Conservation (phyloP, 2,329 filamentous ascomycete genomes). For the Chrysosporium keratinophilum region DNA sequence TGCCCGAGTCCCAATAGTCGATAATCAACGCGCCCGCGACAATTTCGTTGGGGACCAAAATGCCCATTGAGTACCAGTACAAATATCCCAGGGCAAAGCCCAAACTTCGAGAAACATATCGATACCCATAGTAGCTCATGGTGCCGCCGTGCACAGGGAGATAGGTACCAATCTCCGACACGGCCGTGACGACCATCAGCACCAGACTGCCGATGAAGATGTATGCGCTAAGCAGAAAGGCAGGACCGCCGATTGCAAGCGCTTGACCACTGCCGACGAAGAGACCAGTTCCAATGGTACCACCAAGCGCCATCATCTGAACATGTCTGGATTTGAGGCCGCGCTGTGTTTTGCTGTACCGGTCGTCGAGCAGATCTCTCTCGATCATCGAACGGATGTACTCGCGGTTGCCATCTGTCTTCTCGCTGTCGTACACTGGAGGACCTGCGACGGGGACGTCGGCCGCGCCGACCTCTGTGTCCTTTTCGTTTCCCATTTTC, state of each 20-base stretch:
- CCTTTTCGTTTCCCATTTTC: constrained; percentile 10
- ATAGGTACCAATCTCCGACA: constrained; percentile 35
- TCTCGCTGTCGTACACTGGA: background rate
- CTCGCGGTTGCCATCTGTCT: constrained; percentile 17
- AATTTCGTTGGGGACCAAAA: constrained; percentile 49
- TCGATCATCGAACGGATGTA: constrained; percentile 29
- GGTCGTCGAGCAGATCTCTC: constrained; percentile 32
- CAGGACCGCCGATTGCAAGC: constrained; percentile 45
- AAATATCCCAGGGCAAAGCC: constrained; percentile 37
- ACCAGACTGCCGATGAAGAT: constrained; percentile 40
- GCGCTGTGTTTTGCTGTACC: constrained; percentile 33
- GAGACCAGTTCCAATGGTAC: constrained; percentile 39
- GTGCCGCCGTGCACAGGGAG: constrained; percentile 37
- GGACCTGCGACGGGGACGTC: background rate
- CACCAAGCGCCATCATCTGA: constrained; percentile 32
- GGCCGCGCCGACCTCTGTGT: constrained; percentile 7
- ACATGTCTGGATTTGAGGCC: constrained; percentile 36
- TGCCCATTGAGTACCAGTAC: constrained; percentile 41
- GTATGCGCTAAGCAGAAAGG: constrained; percentile 44
- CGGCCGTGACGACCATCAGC: constrained; percentile 40
- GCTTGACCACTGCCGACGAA: constrained; percentile 47
- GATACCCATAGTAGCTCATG: constrained; percentile 37
- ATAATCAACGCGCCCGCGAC: constrained; percentile 57
- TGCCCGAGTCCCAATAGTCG: constrained; percentile 46
- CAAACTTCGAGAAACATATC: constrained; percentile 35